Evolutionary conservation across 345 rosid genomes (phyloP).

Genomic region (Pugionium cornutum): DNA sequence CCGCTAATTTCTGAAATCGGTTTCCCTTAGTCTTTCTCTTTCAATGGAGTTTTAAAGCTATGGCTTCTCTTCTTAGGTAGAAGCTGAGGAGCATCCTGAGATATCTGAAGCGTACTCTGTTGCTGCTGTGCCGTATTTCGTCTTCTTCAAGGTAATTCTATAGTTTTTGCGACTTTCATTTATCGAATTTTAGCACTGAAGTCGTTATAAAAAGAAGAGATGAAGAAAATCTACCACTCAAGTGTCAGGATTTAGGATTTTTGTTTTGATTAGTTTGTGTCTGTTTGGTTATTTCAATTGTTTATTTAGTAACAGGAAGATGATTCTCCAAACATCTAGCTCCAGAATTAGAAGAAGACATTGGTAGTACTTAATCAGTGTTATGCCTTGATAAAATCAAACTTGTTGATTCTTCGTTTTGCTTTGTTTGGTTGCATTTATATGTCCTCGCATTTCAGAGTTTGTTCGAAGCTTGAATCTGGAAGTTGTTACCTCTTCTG

Average conservation of each 20-base stretch:
- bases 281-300: background rate
- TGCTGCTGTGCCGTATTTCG: conserved; percentile 85
- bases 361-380: background rate
- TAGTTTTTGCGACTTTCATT: background rate
- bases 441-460: background rate
- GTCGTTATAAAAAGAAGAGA: too few relatives aligned
- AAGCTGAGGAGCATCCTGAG: conserved; percentile 96
- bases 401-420: background rate
- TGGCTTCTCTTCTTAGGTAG: conserved; percentile 56
- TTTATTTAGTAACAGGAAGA: background rate
- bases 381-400: background rate
- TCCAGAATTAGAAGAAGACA: conserved; percentile 1
- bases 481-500: conserved; percentile 15
- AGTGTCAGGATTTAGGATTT: conserved; percentile 1
- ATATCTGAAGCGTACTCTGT: conserved; percentile 82
- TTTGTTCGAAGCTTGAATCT: conserved; percentile 17
- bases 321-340: background rate
- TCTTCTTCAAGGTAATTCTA: conserved; percentile 70
- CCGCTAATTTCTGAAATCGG: background rate
- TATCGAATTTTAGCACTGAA: background rate
- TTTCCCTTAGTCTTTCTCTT: background rate
- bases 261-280: conserved; percentile 15
- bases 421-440: conserved; percentile 9
- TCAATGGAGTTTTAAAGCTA: background rate
- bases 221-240: too few relatives aligned